Evolutionary conservation across 495 filamentous ascomycete species (phyloP).

Genomic region (Staphylotrichum tortipilum): DNA sequence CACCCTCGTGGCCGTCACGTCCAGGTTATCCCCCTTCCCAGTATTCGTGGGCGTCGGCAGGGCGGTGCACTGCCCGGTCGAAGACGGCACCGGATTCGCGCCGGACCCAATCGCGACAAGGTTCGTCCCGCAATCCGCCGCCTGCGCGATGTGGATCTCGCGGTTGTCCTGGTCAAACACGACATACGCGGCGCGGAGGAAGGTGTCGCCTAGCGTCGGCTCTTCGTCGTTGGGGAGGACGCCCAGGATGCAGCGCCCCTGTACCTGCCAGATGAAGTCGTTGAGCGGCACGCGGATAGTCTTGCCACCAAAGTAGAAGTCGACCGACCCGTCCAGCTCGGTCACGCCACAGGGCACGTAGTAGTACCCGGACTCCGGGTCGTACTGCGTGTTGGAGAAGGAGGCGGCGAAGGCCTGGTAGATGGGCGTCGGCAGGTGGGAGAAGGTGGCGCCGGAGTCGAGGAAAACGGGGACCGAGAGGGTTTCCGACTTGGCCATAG

Average conservation of each 20-base stretch:
- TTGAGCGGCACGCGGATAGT: slow-evolving; percentile 51
- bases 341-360: slow-evolving; percentile 52
- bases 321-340: slow-evolving; percentile 41
- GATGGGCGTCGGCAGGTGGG: slow-evolving; percentile 19
- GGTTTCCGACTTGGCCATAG: slow-evolving; percentile 5
- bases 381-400: slow-evolving; percentile 18
- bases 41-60: slow-evolving; percentile 9
- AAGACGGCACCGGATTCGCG: slow-evolving; percentile 14
- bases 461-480: slow-evolving; percentile 24
- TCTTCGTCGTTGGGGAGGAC: slow-evolving; percentile 15
- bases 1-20: slow-evolving; percentile 7
- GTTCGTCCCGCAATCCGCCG: slow-evolving; percentile 27
- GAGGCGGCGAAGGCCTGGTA: slow-evolving; percentile 17
- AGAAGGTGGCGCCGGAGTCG: slow-evolving; percentile 23
- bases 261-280: slow-evolving; percentile 48
- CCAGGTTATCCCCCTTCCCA: background rate
- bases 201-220: slow-evolving; percentile 24
- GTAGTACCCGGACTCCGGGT: slow-evolving; percentile 33
- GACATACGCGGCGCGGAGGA: slow-evolving; percentile 27
- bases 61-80: slow-evolving; percentile 9
- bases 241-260: slow-evolving; percentile 22
- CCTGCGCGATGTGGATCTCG: slow-evolving; percentile 28
- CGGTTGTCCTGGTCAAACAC: slow-evolving; percentile 32
- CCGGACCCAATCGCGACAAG: slow-evolving; percentile 26
- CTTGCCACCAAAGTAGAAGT: slow-evolving; percentile 47